Evolutionary conservation across 2,329 filamentous ascomycete genomes (phyloP), one percentile per base, ranked within the genome.

Genomic region (Ophiocordyceps camponoti-saundersi): DNA sequence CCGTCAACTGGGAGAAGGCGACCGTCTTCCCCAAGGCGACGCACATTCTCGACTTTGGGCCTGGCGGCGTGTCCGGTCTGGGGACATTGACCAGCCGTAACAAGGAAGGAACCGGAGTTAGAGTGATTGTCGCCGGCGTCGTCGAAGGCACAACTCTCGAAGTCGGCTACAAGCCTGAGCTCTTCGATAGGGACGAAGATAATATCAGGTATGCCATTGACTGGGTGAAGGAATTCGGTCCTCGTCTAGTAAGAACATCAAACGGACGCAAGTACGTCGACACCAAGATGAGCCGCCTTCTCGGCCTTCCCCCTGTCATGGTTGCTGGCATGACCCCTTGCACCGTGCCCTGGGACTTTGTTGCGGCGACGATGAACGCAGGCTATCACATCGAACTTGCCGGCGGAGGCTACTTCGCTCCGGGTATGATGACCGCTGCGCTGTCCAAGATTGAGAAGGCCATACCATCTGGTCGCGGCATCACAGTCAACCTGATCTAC

Each of bases 71-170:
- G 53, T 98, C 92, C 22, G 93, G 93, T 53, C 80, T 98, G 21
- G 93, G 92, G 59, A 85, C 94, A 43, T 72, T 98, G 52, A 98
- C 92, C 48, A 96, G 94, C 73, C 86, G 92, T 57, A 98, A 96
- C 75, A 98, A 98, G 72, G 93, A 98, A 64, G 92, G 92, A 52
- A 96, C 88, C 48, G 92, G 92, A 57, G 92, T 98, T 34, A 87
- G 90, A 50, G 89, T 98, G 53, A 95, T 98, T 53, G 75, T 98
- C 49, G 92, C 88, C 42, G 92, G 93, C 52, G 77, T 87, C n/a
- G 83, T 98, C 57, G 85, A 90, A 57, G 90, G 90, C 46, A 88
- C 88, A 20, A 83, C 93, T 49, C 73, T 76, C 30, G 92, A 96
- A 64, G 83, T 98, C 51, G 92, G 92, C 47, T 98, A 95, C 73